Base-by-base conservation (phyloP, 257 asterid genomes). In the Solanum clarkiae region DNA sequence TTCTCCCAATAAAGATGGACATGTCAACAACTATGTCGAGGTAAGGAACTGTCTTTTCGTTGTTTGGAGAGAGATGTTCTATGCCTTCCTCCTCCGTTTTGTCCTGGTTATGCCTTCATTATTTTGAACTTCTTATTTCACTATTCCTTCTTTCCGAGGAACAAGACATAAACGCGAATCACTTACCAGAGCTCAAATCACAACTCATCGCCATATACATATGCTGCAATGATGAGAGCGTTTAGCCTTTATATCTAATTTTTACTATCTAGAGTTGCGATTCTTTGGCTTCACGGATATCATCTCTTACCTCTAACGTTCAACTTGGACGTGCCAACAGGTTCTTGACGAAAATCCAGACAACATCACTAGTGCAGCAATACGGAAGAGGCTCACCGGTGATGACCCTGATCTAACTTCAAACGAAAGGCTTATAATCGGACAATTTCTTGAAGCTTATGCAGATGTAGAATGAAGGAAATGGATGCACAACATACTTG, bases 21-120 rank as follows among this genome's bases (percentile, higher is more conserved):
- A 96, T 81, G 91, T 95, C 84, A 96, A 96, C 93, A 96, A 96
- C 94, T 94, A 91, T 80, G 84, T 96, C 56, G 82, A 91, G 89
- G 99, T 96, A 92, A 60, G 88, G 14, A 53, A 13, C 54, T 17
- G 9, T 68, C 2, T 84, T 69, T 6, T 6, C 53, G 2, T 47
- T 45, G 56, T 6, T 82, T 54, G 11, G 45, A 62, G 60, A 15
- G 45, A 24, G 80, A 55, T 18, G 18, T 10, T 15, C 26, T 12
- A 45, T 81, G 42, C 1, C 55, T 26, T 18, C 32, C 32, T 45
- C 51, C 51, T n/a, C 8, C 22, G 32, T 59, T 59, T 59, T 26
- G 15, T 59, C 66, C 66, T 59, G n/a, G 36, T 24, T 12, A 9
- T 42, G 77, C 44, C 40, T 72, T 72, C 8, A 10, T 65, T 65